Evolutionary conservation across 2,329 filamentous ascomycete species (phyloP), one percentile per base, ranked within the genome.

Genomic region (Aspergillus floridensis): DNA sequence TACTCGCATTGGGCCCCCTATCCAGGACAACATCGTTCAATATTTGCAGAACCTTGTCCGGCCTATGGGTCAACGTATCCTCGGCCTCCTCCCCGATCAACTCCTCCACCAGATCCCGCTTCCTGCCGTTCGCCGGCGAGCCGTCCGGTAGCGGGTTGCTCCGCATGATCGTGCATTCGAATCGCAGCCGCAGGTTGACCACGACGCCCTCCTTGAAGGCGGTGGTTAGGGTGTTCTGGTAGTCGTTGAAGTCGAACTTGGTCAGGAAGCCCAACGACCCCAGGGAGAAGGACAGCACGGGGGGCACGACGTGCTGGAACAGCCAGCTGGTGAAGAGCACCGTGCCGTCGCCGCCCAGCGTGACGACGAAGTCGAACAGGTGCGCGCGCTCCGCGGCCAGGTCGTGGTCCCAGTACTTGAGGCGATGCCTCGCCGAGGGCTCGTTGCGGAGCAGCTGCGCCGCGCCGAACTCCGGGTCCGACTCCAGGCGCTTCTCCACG

Each of bases 11-110:
- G 6, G 95, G 95, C 0, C 95, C 95, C 19, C 95, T 85, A 71
- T 99, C 95, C 31, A 98, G 86, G 8, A 99, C 93, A n/a, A 98
- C 87, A 73, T 99, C 95, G 69, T 99, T 99, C 63, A 99, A 79
- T 59, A 98, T 96, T 75, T 96, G 91, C 73, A 88, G 92, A 1
- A 90, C 93, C 44, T 87, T 86, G 67, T 95, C 91, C 0, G 93
- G 93, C 47, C 81, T 84, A 78, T 98, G 95, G 0, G 93, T 98
- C 66, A 88, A 86, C 66, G 90, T 87, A 68, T 96, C 90, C 49
- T 93, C 91, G 51, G 86, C 86, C 77, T 93, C 91, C 71, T 93
- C 90, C 5, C 91, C 93, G 53, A 96, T 88, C 51, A 98, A 77
- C 72, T 98, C 93, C 72, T 97, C 93, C 1, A 97, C 89, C 7